Conservation (phyloP, 164 flowering plant genomes). For the Vitis rotundifolia region DNA sequence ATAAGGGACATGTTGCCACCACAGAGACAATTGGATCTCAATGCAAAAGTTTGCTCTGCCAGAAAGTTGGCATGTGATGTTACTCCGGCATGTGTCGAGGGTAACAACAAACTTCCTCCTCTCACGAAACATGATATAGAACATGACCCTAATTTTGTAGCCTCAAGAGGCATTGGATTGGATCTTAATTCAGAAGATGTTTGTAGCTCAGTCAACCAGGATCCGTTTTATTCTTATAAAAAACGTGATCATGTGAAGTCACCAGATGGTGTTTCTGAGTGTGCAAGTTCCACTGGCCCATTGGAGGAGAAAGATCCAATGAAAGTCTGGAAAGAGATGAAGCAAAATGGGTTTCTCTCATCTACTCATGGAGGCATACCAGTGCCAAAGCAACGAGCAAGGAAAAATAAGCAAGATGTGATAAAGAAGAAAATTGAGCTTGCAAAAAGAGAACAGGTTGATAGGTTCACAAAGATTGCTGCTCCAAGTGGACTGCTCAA, state of each 20-base stretch:
- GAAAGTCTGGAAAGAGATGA: conserved; percentile 78
- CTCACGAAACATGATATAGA: conserved; percentile 16
- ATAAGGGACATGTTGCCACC: conserved; percentile 13
- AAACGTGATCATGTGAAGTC: conserved; percentile 30
- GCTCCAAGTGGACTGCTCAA: conserved; percentile 93
- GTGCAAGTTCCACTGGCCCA: conserved; percentile 64
- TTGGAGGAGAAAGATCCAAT: conserved; percentile 58
- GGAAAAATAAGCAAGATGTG: conserved; percentile 57
- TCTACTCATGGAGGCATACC: conserved; percentile 64
- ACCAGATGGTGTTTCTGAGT: conserved; percentile 49
- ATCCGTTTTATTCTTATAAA: conserved; percentile 36
- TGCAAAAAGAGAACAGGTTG: conserved; percentile 86
- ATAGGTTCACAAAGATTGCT: conserved; percentile 80
- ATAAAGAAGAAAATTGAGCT: conserved; percentile 71
- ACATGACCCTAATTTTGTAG: conserved; percentile 8
- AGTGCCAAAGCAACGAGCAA: conserved; percentile 57
- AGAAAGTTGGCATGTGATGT: conserved; percentile 9
- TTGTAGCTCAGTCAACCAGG: conserved; percentile 42
- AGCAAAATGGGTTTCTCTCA: conserved; percentile 80
- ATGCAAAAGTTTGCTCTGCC: conserved; percentile 20
- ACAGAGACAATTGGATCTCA: conserved; percentile 32
- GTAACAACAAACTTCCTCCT: conserved; percentile 7
- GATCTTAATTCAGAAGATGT: conserved; percentile 56
- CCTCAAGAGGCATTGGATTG: conserved; percentile 37
- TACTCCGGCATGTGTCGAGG: conserved; percentile 8